These are phyloP conservation scores for Aspergillus heteromorphus DNA, from an alignment of 495 filamentous ascomycete species.

Conservation along the genomic window DNA sequence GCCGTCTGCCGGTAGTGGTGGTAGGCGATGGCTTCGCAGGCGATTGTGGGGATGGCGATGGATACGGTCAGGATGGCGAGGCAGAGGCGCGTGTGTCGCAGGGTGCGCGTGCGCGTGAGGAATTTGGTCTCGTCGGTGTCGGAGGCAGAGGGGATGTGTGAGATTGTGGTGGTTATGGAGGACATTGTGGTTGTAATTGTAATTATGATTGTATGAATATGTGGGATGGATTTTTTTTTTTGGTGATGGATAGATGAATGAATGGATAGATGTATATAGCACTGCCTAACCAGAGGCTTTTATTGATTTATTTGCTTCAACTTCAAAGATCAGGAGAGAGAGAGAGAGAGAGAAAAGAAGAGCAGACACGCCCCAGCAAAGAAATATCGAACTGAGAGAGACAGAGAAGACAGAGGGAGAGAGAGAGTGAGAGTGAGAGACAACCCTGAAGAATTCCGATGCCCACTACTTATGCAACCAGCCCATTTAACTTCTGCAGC, in stretches of 20 bases:
- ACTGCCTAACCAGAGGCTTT: constrained; percentile 17
- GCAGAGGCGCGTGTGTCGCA: constrained; percentile 35
- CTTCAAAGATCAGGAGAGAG: constrained; percentile 5
- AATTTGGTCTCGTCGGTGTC: constrained; percentile 32
- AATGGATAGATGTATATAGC: not conserved
- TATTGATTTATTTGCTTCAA: not conserved
- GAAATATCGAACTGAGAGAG: too few species aligned
- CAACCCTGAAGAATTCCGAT: not conserved
- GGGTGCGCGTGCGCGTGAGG: constrained; percentile 28
- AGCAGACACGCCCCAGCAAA: not conserved
- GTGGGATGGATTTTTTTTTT: not conserved
- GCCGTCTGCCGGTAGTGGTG: constrained; percentile 36
- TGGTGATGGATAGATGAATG: too few species aligned
- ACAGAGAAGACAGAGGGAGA: not conserved
- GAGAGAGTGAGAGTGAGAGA: not conserved
- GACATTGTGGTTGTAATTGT: not conserved
- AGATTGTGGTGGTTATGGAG: not conserved
- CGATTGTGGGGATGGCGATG: constrained; percentile 34
- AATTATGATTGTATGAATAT: too few species aligned
- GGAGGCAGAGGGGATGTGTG: constrained; percentile 22
- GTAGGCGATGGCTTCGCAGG: constrained; percentile 37
- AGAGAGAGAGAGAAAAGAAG: constrained; percentile 1
- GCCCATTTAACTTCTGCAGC: not conserved
- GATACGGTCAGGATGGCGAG: constrained; percentile 30
- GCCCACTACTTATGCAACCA: not conserved